Conservation (phyloP, 73 alveolate species). For the Paramecium sexaurelia region DNA sequence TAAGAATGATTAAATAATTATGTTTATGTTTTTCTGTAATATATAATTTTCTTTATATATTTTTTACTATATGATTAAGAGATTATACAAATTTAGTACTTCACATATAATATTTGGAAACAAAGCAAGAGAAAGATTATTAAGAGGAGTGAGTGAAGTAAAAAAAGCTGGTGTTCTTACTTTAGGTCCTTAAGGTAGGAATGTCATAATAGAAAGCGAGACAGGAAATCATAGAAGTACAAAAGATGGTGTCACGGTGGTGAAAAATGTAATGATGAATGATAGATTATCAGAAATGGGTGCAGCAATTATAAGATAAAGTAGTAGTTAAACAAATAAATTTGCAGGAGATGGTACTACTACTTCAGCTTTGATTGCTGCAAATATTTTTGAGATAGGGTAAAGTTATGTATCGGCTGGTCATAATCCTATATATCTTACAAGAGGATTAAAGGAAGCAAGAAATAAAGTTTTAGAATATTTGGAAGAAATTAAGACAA, state of each 20-base stretch:
- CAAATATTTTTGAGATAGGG: conserved; percentile 68
- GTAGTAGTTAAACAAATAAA: conserved; percentile 78
- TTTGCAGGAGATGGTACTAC: conserved; percentile 97
- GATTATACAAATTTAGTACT: conserved; percentile 31
- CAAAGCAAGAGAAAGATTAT: conserved; percentile 71
- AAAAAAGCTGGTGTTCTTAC: conserved; percentile 76
- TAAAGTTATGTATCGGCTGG: conserved; percentile 58
- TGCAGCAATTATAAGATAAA: conserved; percentile 78
- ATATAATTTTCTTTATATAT: too few relatives aligned
- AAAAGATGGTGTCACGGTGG: conserved; percentile 39
- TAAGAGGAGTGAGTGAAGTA: conserved; percentile 73
- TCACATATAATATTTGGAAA: neutral
- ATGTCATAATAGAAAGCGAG: neutral
- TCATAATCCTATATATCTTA: conserved; percentile 48
- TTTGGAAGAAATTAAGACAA: conserved; percentile 49
- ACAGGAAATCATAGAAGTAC: conserved; percentile 47
- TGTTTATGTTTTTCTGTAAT: neutral
- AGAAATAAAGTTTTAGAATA: conserved; percentile 39
- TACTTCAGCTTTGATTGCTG: conserved; percentile 82
- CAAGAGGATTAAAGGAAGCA: conserved; percentile 63
- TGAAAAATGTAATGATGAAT: conserved; percentile 13
- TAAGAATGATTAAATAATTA: neutral
- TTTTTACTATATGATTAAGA: conserved; percentile 55
- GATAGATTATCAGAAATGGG: conserved; percentile 84
- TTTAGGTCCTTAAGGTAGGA: conserved; percentile 45